Conservation (phyloP, 2,329 filamentous ascomycete species). For the Penicillium sp. region DNA sequence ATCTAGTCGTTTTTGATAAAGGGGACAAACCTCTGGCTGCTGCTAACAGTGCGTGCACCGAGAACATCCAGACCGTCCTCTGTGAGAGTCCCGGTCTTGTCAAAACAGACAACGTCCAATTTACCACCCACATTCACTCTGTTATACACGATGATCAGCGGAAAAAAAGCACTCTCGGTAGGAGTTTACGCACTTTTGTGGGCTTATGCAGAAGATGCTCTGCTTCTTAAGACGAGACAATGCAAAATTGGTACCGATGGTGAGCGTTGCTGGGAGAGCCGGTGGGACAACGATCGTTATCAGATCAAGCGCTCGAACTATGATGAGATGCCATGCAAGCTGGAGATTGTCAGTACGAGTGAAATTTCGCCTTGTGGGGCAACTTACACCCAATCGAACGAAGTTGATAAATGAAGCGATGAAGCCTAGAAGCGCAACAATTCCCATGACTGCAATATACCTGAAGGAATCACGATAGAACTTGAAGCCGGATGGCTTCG, state of each 20-base stretch:
- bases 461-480: conserved; percentile 97
- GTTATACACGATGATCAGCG: conserved; percentile 1
- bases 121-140: conserved; percentile 95
- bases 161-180: background rate
- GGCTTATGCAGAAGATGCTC: conserved; percentile 95
- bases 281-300: conserved; percentile 98
- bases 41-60: conserved; percentile 75
- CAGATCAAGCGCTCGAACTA: conserved; percentile 86
- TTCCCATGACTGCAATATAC: conserved; percentile 95
- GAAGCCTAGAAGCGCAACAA: conserved; percentile 82
- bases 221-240: conserved; percentile 80
- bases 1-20: background rate
- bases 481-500: conserved; percentile 96
- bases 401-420: conserved; percentile 92
- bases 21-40: conserved; percentile 45
- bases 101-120: conserved; percentile 93
- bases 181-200: conserved; percentile 57
- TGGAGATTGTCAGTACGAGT: conserved; percentile 30
- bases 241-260: conserved; percentile 95
- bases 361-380: background rate
- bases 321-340: conserved; percentile 83
- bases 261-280: conserved; percentile 88
- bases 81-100: conserved; percentile 97
- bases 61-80: conserved; percentile 95
- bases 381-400: conserved; percentile 64